Base-by-base conservation (phyloP, 805 yeast species). In the Yamadazyma kitorensis region DNA sequence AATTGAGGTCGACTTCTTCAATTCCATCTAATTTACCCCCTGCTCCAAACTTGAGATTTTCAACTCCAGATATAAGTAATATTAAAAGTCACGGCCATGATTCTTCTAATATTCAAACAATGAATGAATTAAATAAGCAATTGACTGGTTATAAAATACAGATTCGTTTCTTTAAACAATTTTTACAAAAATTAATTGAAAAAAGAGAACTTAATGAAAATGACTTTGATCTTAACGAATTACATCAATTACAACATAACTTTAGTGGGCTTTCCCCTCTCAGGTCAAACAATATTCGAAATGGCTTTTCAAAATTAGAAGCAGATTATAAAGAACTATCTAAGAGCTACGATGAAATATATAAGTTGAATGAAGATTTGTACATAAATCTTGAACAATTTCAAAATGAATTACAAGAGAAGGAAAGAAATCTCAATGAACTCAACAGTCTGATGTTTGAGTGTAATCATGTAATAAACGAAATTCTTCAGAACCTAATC, bases 111-210 rank as follows among this genome's bases (percentile, higher is more conserved):
- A n/a, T 34, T 40, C 31, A 54, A 37, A 35, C 37, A 19, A 46
- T 60, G 3, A 61, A 54, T 31, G 64, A 57, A 10, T 40, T 58
- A n/a, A 57, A 58, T 31, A 59, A 55, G 35, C 61, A 54, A 38
- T 45, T 65, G 17, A 59, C 68, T 3, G 56, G 64, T 9, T 65
- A 63, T 39, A 56, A 56, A 28, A 61, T 53, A 22, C 57, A 70
- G 49, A 54, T 68, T 43, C 53, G 63, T 39, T 53, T 65, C 30
- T 61, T 64, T 52, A 62, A 61, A 41, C 60, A 61, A 36, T 65
- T 66, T 32, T 45, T 68, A 3, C 71, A 64, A 31, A 59, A 57
- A 29, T 33, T 67, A 7, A 57, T 65, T 2, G 61, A 52, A 33
- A 50, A 48, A 29, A 37, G 38, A 12, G 33, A 27, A n/a, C 17